Percentiles rank a stretch among this genome's conserved stretches.
Evolutionary conservation across 352 stramenopile species (phyloP).

Genomic region (Plasmopara muralis): DNA sequence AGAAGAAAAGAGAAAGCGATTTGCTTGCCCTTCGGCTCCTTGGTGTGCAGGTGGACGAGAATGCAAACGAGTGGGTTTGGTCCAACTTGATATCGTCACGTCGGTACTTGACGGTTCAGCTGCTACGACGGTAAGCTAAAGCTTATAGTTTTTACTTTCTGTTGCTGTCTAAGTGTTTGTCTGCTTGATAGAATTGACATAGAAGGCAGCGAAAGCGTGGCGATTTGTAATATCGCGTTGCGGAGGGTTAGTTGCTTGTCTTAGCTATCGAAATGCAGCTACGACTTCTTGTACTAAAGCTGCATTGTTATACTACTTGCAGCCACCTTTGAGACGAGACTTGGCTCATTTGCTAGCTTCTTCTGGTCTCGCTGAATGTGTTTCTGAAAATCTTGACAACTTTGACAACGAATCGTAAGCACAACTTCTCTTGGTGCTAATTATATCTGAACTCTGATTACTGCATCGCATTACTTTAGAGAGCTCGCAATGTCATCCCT

Average conservation of each 20-base stretch:
- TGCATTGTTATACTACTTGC: background rate
- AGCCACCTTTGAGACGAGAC: constrained; percentile 47
- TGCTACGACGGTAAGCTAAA: constrained; percentile 46
- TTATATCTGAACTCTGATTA: constrained; percentile 1
- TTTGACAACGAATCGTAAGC: constrained; percentile 60
- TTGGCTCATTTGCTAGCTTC: constrained; percentile 58
- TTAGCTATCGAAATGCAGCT: background rate
- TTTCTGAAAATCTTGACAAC: constrained; percentile 50
- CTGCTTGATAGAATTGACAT: constrained; percentile 13
- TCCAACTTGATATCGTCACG: constrained; percentile 60
- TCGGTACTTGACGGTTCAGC: constrained; percentile 49
- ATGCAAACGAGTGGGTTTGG: constrained; percentile 57
- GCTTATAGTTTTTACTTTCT: constrained; percentile 1
- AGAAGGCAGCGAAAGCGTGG: constrained; percentile 28
- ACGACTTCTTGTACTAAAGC: background rate
- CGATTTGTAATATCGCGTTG: constrained; percentile 48
- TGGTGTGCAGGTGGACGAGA: constrained; percentile 68
- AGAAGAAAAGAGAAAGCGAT: constrained; percentile 13
- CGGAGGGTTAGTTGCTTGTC: constrained; percentile 28
- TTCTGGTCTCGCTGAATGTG: constrained; percentile 49
- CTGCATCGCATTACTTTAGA: constrained; percentile 5
- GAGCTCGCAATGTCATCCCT: constrained; percentile 24
- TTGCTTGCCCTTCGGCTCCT: constrained; percentile 63
- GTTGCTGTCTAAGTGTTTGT: background rate
- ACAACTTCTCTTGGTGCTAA: background rate